A percentile compares a stretch with the other conserved stretches of the same genome.
Conservation (phyloP, 352 stramenopile species). For the Globisporangium alternatum region DNA sequence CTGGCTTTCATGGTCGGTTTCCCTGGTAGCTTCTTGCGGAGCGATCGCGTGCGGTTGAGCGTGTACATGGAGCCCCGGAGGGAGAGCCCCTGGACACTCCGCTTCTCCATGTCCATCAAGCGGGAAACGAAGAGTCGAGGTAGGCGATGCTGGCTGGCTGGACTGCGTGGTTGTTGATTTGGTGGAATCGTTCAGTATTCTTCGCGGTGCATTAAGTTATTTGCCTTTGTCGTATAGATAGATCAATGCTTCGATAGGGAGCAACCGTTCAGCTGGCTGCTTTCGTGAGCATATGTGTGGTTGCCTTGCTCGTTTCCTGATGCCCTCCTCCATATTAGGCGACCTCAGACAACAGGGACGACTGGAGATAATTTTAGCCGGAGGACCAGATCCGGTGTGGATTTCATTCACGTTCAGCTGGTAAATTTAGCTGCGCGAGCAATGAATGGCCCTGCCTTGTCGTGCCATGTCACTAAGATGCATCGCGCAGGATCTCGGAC, state of each 20-base stretch:
- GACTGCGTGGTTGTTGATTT: neutral
- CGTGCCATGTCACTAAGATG: slow-evolving; percentile 4
- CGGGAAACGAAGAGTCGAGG: neutral
- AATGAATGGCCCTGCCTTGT: slow-evolving; percentile 5
- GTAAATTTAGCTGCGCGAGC: slow-evolving; percentile 5
- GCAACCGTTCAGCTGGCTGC: neutral
- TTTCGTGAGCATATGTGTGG: neutral
- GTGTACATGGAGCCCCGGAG: slow-evolving; percentile 38
- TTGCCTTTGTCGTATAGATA: too few relatives aligned
- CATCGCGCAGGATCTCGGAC: neutral
- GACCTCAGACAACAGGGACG: neutral
- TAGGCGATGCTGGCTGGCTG: too few relatives aligned
- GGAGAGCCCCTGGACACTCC: slow-evolving; percentile 24
- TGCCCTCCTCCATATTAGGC: neutral
- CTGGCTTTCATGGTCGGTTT: slow-evolving; percentile 9
- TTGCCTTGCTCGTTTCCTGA: slow-evolving; percentile 1
- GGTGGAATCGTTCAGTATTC: slow-evolving; percentile 5
- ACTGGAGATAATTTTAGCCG: slow-evolving; percentile 3
- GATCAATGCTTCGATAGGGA: too few relatives aligned
- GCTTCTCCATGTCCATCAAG: slow-evolving; percentile 18
- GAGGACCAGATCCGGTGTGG: neutral
- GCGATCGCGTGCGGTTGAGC: slow-evolving; percentile 13
- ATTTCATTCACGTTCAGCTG: slow-evolving; percentile 1
- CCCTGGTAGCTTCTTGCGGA: slow-evolving; percentile 17
- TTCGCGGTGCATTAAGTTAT: slow-evolving; percentile 10